Conservation (phyloP, 805 yeast genomes). For the Jamesozyma spencerorum region DNA sequence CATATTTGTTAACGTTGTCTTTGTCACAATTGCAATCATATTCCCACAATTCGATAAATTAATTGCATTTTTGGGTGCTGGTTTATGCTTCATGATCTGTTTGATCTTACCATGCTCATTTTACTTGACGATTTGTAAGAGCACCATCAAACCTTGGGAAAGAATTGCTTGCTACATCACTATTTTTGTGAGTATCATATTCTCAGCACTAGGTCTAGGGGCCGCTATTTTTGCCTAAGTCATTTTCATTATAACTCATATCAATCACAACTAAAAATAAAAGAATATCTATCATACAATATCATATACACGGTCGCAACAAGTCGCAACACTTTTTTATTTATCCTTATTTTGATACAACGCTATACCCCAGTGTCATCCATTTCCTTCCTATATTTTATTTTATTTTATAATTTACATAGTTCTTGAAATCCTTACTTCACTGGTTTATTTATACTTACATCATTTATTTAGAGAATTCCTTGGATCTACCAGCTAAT, state of each 20-base stretch:
- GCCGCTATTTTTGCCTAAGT: constrained; percentile 35
- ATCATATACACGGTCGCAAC: no score
- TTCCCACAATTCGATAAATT: constrained; percentile 76
- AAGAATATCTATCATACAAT: no score
- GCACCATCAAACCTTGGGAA: constrained; percentile 35
- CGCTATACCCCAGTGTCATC: not conserved
- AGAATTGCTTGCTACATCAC: constrained; percentile 34
- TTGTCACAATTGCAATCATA: constrained; percentile 51
- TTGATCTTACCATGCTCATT: constrained; percentile 68
- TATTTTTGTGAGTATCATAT: constrained; percentile 35
- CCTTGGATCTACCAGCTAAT: constrained; percentile 31
- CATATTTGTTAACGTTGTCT: constrained; percentile 42
- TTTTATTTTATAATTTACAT: not conserved
- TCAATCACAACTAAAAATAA: no score
- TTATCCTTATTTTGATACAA: no score
- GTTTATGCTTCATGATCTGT: constrained; percentile 72
- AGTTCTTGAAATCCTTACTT: not conserved
- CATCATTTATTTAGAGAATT: constrained; percentile 9
- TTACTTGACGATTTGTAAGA: constrained; percentile 48
- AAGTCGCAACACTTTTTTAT: no score
- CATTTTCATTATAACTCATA: no score
- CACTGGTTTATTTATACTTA: not conserved
- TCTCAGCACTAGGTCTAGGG: constrained; percentile 52
- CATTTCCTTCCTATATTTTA: not conserved
- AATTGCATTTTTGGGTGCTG: constrained; percentile 73